Conservation (phyloP, 225 moss, liverwort and hornwort species). For the Anthoceros angustus region DNA sequence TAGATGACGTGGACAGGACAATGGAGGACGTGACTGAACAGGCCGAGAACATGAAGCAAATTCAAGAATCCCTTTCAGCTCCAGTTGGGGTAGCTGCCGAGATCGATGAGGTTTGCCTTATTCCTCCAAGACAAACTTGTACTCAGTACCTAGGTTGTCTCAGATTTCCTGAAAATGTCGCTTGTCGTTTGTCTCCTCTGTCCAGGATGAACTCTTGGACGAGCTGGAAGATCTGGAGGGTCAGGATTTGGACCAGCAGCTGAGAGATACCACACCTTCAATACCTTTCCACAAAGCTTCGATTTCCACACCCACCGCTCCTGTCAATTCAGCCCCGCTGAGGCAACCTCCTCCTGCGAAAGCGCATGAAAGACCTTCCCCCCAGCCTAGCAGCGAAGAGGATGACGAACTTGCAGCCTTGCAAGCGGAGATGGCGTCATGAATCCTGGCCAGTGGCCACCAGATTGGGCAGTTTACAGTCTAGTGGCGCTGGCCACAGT, state of each 20-base stretch:
- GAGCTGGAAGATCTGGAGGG: constrained; percentile 97
- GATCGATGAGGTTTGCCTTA: background rate
- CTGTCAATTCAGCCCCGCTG: background rate
- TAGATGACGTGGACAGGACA: background rate
- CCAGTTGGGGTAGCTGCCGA: constrained; percentile 1
- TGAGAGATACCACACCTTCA: constrained; percentile 41
- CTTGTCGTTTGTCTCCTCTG: background rate
- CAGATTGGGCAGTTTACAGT: background rate
- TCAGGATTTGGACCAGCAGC: constrained; percentile 76
- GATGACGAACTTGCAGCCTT: background rate
- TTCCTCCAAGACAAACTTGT: background rate
- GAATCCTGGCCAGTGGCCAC: background rate
- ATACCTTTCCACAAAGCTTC: constrained; percentile 1
- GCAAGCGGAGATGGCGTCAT: constrained; percentile 1
- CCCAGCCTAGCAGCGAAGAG: background rate
- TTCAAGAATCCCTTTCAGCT: background rate
- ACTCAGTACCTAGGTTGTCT: background rate
- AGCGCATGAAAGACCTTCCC: background rate
- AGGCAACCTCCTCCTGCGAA: background rate
- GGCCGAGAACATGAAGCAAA: background rate
- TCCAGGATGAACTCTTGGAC: constrained; percentile 93
- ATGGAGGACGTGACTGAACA: constrained; percentile 4
- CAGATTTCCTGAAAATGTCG: constrained; percentile 13
- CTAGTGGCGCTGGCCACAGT: no score
- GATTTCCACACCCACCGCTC: background rate